These are phyloP conservation scores for Coffea canephora DNA, from an alignment of 257 asterid species.

Conservation along the genomic window DNA sequence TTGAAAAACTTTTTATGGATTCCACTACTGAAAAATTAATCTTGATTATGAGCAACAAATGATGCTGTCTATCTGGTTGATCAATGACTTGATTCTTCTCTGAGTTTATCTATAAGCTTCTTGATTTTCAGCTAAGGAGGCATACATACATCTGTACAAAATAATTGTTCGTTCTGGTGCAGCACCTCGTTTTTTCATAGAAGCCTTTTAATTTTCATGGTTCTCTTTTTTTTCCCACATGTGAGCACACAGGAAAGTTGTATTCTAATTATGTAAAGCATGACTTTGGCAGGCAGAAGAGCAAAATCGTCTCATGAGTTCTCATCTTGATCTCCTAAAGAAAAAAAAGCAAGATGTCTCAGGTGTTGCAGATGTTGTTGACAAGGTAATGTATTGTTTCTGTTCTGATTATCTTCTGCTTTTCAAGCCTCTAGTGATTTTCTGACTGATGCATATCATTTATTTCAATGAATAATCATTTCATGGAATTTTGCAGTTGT, in stretches of 20 bases:
- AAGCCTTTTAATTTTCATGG: neutral
- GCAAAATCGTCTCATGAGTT: constrained; percentile 40
- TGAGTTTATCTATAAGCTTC: too few species aligned
- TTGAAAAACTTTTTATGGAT: too few species aligned
- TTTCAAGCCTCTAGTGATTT: too few species aligned
- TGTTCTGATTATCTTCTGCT: too few species aligned
- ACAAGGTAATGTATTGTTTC: constrained; percentile 39
- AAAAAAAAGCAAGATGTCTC: constrained; percentile 50
- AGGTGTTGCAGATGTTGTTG: constrained; percentile 38
- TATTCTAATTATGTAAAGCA: neutral
- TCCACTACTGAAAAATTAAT: too few species aligned
- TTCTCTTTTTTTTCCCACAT: neutral
- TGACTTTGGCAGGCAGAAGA: constrained; percentile 56
- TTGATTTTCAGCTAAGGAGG: neutral
- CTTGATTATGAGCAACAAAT: too few species aligned
- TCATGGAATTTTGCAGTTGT: neutral
- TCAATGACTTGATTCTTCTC: too few species aligned
- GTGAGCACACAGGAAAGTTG: neutral
- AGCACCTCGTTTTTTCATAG: neutral
- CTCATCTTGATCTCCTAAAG: constrained; percentile 59
- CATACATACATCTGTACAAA: too few species aligned
- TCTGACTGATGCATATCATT: neutral
- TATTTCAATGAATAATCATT: too few species aligned
- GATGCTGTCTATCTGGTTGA: too few species aligned
- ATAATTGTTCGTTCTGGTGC: neutral